Conservation (phyloP, 208 protist genomes). For the Leishmania lainsoni region DNA sequence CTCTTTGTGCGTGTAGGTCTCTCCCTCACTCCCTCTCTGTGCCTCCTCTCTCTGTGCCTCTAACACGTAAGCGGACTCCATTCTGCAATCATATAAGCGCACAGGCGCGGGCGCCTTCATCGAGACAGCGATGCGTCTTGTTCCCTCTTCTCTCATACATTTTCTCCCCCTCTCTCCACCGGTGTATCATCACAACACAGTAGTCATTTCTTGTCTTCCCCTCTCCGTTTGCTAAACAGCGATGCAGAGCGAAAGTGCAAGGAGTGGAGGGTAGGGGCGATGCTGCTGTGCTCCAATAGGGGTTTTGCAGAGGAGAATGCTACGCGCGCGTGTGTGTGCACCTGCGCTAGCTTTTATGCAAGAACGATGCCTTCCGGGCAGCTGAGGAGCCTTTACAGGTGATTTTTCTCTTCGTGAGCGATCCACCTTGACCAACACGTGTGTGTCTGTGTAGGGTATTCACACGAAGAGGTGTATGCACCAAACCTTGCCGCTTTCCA, state of each 20-base stretch:
- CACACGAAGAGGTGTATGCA: not conserved
- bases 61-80: not conserved
- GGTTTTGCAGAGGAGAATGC: not conserved
- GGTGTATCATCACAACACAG: not conserved
- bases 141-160: not conserved
- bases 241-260: not conserved
- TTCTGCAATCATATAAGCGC: not conserved
- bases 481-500: not conserved
- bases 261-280: not conserved
- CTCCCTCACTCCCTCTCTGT: too few relatives aligned
- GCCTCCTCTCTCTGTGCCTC: not conserved
- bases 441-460: not conserved
- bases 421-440: not conserved
- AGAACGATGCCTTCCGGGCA: too few relatives aligned
- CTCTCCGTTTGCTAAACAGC: not conserved
- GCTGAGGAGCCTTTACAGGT: too few relatives aligned
- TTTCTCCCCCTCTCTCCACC: not conserved
- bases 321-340: not conserved
- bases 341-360: not conserved
- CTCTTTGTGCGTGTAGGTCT: not conserved
- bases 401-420: too few relatives aligned
- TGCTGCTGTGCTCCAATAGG: not conserved
- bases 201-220: not conserved
- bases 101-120: not conserved
- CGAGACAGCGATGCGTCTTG: not conserved